Conservation (phyloP, 352 stramenopile genomes). For the Globisporangium apiculatum region DNA sequence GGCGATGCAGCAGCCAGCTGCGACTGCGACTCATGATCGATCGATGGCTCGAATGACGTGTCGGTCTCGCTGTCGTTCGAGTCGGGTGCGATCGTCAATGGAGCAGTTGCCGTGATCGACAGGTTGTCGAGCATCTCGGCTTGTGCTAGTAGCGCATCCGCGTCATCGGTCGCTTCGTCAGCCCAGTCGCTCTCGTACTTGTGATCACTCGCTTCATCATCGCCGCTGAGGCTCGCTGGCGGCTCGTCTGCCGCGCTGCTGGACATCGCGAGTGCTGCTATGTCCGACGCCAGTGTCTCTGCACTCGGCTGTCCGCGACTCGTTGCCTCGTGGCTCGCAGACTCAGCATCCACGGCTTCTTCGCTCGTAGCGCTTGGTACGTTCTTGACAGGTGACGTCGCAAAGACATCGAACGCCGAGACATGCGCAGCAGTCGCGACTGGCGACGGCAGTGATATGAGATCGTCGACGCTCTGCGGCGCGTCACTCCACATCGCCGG, state of each 20-base stretch:
- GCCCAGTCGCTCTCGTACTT: not conserved
- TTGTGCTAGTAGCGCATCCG: not conserved
- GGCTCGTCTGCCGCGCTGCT: not conserved
- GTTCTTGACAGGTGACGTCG: not conserved
- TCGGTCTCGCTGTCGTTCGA: not conserved
- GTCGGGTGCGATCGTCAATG: not conserved
- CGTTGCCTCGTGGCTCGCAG: not conserved
- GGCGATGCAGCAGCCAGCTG: not conserved
- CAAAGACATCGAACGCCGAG: constrained; percentile 12
- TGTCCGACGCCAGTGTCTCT: not conserved
- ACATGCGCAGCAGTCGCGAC: constrained; percentile 7
- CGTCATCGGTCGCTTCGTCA: not conserved
- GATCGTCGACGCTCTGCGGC: constrained; percentile 6
- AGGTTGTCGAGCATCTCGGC: not conserved
- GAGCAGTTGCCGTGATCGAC: not conserved
- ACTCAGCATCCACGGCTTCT: not conserved
- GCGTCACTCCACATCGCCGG: not conserved
- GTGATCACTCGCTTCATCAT: not conserved
- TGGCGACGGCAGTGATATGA: constrained; percentile 40
- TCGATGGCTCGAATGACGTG: not conserved
- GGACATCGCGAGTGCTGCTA: not conserved
- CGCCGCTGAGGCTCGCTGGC: not conserved
- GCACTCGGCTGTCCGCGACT: too few relatives aligned
- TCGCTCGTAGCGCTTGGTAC: not conserved
- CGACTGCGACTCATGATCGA: not conserved